Base-by-base conservation (phyloP, 2,329 filamentous ascomycete genomes). In the Amphichorda felina region DNA sequence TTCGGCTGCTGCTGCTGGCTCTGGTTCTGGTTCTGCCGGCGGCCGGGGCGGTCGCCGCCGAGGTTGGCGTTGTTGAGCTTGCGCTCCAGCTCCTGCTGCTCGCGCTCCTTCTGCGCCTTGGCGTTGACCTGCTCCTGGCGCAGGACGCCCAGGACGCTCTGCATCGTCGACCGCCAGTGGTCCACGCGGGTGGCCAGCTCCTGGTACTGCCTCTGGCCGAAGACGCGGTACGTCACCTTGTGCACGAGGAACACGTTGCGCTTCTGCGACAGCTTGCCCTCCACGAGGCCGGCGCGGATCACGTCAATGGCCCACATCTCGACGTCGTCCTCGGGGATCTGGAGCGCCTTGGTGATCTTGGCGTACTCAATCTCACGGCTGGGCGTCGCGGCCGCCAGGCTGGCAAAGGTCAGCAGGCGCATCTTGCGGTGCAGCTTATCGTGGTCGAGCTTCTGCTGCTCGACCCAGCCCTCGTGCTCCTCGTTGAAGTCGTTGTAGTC, bases 291-390 rank as follows among this genome's bases (percentile, higher is more conserved):
- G 33, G 88, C 86, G 47, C 91, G 85, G 63, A 98, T 95, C 47
- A 93, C 88, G 58, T 98, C 91, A 52, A 98, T 98, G 46, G 93
- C 86, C 91, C 91, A 98, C 72, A 89, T 82, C 71, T 98, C 91
- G 29, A 96, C 86, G 43, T 96, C 86, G 44, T 83, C 79, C 32
- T 65, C 55, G 31, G 85, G 78, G 38, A 98, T 79, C 60, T 91
- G 82, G 32, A 98, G 76, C 5, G 86, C 82, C 54, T 81, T 81
- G 45, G 82, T 75, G 54, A 98, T 95, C 52, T 75, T 75, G 45
- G 72, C 70, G 64, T 98, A 98, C 41, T 89, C 81, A 36, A 98
- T 81, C 52, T 91, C 86, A 51, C 89, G 83, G 50, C 77, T 84
- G 41, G 82, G 80, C 16, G 82, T 82, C 46, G 82, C 78, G 26